Percentiles rank a stretch among this genome's conserved stretches.
phyloP scores from a whole-genome alignment of 1,139 yeast genomes.

The Diutina pseudorugosa region DNA sequence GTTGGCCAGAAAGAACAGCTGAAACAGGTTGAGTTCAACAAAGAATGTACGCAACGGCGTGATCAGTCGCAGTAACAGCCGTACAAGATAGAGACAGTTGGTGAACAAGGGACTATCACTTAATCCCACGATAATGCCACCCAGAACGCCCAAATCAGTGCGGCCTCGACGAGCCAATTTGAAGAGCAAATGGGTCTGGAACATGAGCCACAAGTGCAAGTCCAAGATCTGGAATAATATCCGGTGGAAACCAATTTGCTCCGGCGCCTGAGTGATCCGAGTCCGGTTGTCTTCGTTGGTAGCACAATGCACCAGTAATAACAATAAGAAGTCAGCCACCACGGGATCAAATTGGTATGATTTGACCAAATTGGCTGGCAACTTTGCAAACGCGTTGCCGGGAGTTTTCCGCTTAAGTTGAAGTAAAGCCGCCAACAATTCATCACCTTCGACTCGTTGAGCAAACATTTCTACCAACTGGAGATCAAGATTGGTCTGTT shows the following conservation, averaged over 20 bases:
- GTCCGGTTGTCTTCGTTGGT: not conserved
- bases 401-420: not conserved
- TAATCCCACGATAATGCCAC: not conserved
- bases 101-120: not conserved
- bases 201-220: not conserved
- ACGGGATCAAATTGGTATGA: not conserved
- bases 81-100: not conserved
- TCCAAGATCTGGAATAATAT: not conserved
- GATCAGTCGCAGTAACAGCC: slow-evolving; percentile 2
- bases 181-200: not conserved
- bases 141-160: not conserved
- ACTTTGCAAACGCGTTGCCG: not conserved
- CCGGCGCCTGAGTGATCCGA: not conserved
- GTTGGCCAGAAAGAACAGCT: not conserved
- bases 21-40: not conserved
- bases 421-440: not conserved
- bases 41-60: slow-evolving; percentile 1
- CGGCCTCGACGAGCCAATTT: not conserved
- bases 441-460: not conserved
- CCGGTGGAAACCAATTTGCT: not conserved
- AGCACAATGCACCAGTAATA: not conserved
- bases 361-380: not conserved
- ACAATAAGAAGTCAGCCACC: not conserved
- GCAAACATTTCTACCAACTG: not conserved
- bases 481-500: not conserved